These are phyloP conservation scores for Chrysopogon serrulatus DNA, from an alignment of 176 grass and related monocot species.

Conservation along the genomic window DNA sequence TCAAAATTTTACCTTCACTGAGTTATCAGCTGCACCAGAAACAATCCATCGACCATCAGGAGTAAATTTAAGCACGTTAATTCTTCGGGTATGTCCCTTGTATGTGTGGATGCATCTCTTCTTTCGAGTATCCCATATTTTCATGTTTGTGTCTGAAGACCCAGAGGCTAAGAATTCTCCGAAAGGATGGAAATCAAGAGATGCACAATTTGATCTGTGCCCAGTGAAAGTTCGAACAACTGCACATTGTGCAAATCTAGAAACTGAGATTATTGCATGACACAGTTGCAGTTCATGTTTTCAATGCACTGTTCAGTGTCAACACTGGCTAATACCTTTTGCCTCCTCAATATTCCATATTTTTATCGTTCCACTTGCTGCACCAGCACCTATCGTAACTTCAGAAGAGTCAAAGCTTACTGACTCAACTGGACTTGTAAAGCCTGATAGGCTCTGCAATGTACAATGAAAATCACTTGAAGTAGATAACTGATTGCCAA, in stretches of 20 bases:
- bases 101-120: conserved; percentile 95
- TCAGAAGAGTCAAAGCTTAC: conserved; percentile 88
- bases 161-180: conserved; percentile 91
- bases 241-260: conserved; percentile 22
- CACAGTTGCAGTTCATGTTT: background rate
- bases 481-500: background rate
- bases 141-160: conserved; percentile 91
- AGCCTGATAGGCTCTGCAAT: conserved; percentile 72
- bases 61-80: conserved; percentile 81
- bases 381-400: conserved; percentile 74
- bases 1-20: conserved; percentile 64
- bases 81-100: conserved; percentile 75
- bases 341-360: conserved; percentile 85
- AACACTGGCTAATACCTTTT: conserved; percentile 45
- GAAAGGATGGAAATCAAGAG: conserved; percentile 94
- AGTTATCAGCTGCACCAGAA: conserved; percentile 70
- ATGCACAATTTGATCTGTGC: conserved; percentile 81
- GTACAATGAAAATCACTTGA: conserved; percentile 12
- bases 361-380: conserved; percentile 82
- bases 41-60: conserved; percentile 97
- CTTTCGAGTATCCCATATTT: conserved; percentile 91
- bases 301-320: background rate
- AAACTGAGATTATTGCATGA: conserved; percentile 2
- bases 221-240: conserved; percentile 84
- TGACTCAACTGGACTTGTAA: conserved; percentile 83